Evolutionary conservation across 352 stramenopile species (phyloP).

Genomic region (Thalassiosira delicatula): DNA sequence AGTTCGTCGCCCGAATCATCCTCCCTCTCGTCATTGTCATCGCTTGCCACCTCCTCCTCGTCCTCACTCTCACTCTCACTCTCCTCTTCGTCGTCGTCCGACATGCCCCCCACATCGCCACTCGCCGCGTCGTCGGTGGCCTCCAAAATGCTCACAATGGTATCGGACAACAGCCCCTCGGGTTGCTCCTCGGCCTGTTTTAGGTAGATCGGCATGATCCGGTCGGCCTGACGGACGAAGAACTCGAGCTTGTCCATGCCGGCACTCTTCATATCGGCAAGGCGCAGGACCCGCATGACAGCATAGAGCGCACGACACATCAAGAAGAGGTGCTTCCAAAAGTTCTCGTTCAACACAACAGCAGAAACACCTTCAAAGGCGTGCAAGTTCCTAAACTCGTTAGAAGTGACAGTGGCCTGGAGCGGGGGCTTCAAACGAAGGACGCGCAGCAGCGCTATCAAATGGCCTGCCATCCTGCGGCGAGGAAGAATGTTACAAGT

Average conservation of each 20-base stretch:
- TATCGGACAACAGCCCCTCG: no score
- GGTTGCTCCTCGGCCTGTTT: slow-evolving; percentile 1
- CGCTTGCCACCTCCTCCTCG: no score
- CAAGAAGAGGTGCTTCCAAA: slow-evolving; percentile 29
- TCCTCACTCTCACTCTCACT: no score
- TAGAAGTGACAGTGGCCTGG: neutral
- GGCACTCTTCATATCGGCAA: slow-evolving; percentile 29
- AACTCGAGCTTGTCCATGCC: slow-evolving; percentile 50
- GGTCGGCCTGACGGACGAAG: neutral
- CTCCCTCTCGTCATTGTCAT: no score
- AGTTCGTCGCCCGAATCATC: no score
- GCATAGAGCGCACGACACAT: slow-evolving; percentile 16
- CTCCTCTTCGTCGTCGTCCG: no score
- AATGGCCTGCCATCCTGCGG: slow-evolving; percentile 36
- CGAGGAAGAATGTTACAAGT: no score
- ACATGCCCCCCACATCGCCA: no score
- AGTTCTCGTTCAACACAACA: slow-evolving; percentile 25
- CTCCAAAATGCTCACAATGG: no score
- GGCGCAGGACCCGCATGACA: slow-evolving; percentile 9
- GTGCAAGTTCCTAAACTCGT: slow-evolving; percentile 5
- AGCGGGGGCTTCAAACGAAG: slow-evolving; percentile 11
- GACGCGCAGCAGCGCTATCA: slow-evolving; percentile 10
- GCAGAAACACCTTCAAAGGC: neutral
- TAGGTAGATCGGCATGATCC: no score
- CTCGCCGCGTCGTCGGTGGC: no score